Conservation (phyloP, 2,329 filamentous ascomycete species). For the Colletotrichum filicis region DNA sequence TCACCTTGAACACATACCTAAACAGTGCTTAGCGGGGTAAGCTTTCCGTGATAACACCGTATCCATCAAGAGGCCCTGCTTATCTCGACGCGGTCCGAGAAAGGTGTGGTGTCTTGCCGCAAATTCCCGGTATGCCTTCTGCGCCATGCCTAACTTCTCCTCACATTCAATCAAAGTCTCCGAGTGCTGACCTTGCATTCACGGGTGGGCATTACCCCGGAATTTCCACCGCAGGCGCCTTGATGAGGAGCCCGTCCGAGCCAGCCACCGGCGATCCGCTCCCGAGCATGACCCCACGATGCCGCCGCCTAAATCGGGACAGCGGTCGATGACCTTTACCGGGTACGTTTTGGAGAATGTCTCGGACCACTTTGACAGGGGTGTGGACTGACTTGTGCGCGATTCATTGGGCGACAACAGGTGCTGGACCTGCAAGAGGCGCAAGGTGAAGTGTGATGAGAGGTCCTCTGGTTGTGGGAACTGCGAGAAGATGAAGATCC, state of each 20-base stretch:
- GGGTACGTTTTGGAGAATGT: not conserved
- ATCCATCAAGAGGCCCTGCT: not conserved
- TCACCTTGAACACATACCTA: not conserved
- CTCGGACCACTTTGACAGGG: not conserved
- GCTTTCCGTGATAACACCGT: not conserved
- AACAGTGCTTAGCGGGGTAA: not conserved
- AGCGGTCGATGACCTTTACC: not conserved
- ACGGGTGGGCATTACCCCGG: not conserved
- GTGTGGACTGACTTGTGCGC: not conserved
- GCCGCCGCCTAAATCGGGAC: not conserved
- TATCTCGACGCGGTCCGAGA: not conserved
- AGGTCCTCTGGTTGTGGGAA: not conserved
- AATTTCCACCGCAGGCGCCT: not conserved
- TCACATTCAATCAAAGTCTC: not conserved
- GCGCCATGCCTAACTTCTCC: not conserved
- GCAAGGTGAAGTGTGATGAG: slow-evolving; percentile 22
- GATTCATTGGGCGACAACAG: not conserved
- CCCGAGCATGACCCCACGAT: not conserved
- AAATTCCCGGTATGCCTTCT: not conserved
- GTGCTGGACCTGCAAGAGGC: slow-evolving; percentile 20
- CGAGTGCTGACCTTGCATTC: not conserved
- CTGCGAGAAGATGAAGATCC: slow-evolving; percentile 9
- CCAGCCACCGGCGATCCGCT: not conserved
- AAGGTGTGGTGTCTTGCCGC: not conserved
- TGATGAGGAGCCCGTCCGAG: not conserved